Evolutionary conservation across 2,329 filamentous ascomycete genomes (phyloP).

Genomic region (Aspergillus fumigatiaffinis): DNA sequence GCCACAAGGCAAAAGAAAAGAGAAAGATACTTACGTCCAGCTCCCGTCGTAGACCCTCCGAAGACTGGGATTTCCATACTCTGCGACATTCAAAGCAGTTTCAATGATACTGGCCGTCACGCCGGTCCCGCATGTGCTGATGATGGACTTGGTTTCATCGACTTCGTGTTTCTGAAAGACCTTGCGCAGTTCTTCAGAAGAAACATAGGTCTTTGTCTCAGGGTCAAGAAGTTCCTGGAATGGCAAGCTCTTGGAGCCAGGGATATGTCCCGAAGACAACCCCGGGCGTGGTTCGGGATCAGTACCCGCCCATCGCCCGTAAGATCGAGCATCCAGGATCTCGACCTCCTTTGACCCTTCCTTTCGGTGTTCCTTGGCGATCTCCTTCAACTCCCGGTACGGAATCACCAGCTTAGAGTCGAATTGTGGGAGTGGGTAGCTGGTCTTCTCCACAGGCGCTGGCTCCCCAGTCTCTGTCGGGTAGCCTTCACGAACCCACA

Average conservation of each 20-base stretch:
- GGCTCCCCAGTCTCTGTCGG: slow-evolving; percentile 71
- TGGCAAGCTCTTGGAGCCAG: slow-evolving; percentile 78
- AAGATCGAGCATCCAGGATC: slow-evolving; percentile 79
- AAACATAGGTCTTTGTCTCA: slow-evolving; percentile 73
- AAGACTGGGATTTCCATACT: slow-evolving; percentile 63
- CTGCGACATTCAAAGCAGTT: slow-evolving; percentile 75
- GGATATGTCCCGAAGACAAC: slow-evolving; percentile 86
- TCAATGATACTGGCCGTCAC: slow-evolving; percentile 92
- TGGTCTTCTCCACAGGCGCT: slow-evolving; percentile 36
- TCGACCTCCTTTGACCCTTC: slow-evolving; percentile 80
- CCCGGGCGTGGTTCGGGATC: slow-evolving; percentile 84
- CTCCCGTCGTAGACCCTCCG: slow-evolving; percentile 89
- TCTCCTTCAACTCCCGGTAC: slow-evolving; percentile 78
- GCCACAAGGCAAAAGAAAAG: neutral
- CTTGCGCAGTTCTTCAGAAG: slow-evolving; percentile 66
- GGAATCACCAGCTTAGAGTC: slow-evolving; percentile 64
- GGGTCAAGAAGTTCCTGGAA: slow-evolving; percentile 77
- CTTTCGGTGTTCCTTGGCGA: slow-evolving; percentile 72
- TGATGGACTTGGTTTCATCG: slow-evolving; percentile 73
- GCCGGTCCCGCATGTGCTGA: slow-evolving; percentile 87
- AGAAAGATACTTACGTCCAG: slow-evolving; percentile 73
- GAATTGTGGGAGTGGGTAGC: slow-evolving; percentile 53
- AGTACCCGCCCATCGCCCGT: slow-evolving; percentile 74
- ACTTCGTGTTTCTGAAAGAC: slow-evolving; percentile 78
- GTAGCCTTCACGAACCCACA: slow-evolving; percentile 83